A percentile compares a stretch with the other conserved stretches of the same genome.
Evolutionary conservation across 306 rosid genomes (phyloP).

Genomic region (Pueraria montana): DNA sequence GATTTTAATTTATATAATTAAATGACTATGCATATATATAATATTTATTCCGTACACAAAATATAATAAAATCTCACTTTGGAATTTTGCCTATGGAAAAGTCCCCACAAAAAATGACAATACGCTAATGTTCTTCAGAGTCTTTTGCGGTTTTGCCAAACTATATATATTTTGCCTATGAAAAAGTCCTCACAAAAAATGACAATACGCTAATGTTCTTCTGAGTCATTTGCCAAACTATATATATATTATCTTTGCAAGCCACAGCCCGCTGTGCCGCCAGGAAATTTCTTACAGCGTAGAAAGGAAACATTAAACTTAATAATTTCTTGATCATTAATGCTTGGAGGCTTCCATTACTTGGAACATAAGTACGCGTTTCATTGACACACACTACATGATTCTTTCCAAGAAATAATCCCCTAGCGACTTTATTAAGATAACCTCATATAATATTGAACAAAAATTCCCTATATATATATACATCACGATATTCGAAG

Average conservation of each 20-base stretch:
- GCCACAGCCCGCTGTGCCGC: not conserved
- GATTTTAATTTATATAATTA: not conserved
- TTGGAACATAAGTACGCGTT: slow-evolving; percentile 14
- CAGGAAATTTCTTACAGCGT: slow-evolving; percentile 4
- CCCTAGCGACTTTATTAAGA: not conserved
- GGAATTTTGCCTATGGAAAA: not conserved
- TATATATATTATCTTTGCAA: not conserved
- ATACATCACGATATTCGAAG: not conserved
- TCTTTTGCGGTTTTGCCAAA: too few relatives aligned
- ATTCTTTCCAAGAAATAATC: slow-evolving; percentile 46
- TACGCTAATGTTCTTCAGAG: too few relatives aligned
- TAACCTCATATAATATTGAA: slow-evolving; percentile 5
- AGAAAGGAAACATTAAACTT: not conserved
- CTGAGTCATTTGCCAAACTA: not conserved
- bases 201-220: not conserved
- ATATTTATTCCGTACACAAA: not conserved
- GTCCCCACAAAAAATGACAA: not conserved
- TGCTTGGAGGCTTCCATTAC: slow-evolving; percentile 30
- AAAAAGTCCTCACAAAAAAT: not conserved
- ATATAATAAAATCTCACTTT: not conserved
- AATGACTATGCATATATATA: not conserved
- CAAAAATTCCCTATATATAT: not conserved
- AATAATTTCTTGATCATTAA: slow-evolving; percentile 10
- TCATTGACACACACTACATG: slow-evolving; percentile 1
- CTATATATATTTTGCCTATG: not conserved